A percentile compares a stretch with the other conserved stretches of the same genome.
These are phyloP conservation scores for Zangia roseola DNA, from an alignment of 768 basidiomycete species.

Conservation along the genomic window DNA sequence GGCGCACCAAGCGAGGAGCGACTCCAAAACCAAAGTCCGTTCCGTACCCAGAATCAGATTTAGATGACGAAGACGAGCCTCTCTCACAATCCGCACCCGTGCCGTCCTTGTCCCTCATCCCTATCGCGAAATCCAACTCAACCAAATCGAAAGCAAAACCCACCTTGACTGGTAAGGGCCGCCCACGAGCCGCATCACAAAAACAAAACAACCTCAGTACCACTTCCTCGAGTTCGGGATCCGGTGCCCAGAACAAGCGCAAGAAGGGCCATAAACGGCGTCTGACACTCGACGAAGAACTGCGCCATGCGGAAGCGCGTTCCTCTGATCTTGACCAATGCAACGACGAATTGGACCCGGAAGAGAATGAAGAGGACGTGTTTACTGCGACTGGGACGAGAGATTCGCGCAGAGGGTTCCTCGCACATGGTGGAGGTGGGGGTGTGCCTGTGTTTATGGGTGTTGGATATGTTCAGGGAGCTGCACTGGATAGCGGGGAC, in stretches of 20 bases:
- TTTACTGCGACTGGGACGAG: conserved; percentile 55
- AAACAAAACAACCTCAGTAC: conserved; percentile 2
- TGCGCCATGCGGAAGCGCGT: conserved; percentile 46
- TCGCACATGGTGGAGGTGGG: conserved; percentile 74
- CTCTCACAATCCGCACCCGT: conserved; percentile 3
- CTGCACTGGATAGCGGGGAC: conserved; percentile 28
- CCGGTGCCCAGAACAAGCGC: conserved; percentile 15
- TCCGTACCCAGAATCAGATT: conserved; percentile 16
- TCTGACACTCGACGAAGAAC: conserved; percentile 67
- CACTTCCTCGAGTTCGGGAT: conserved; percentile 9
- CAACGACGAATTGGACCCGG: conserved; percentile 39
- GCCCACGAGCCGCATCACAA: conserved; percentile 5
- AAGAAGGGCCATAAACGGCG: conserved; percentile 34
- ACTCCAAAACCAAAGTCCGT: conserved; percentile 28
- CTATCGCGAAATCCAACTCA: conserved; percentile 10
- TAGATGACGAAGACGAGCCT: conserved; percentile 27
- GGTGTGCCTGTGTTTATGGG: conserved; percentile 72
- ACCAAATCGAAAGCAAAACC: conserved; percentile 18
- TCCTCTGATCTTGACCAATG: conserved; percentile 31
- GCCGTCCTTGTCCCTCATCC: conserved; percentile 27
- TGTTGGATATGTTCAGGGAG: conserved; percentile 63
- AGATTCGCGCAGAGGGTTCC: conserved; percentile 56
- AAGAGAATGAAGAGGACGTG: conserved; percentile 41
- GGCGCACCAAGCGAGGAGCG: conserved; percentile 40
- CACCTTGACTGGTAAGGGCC: conserved; percentile 16